phyloP scores from a whole-genome alignment of 2,329 filamentous ascomycete genomes.

The Basipetospora chlamydospora region DNA sequence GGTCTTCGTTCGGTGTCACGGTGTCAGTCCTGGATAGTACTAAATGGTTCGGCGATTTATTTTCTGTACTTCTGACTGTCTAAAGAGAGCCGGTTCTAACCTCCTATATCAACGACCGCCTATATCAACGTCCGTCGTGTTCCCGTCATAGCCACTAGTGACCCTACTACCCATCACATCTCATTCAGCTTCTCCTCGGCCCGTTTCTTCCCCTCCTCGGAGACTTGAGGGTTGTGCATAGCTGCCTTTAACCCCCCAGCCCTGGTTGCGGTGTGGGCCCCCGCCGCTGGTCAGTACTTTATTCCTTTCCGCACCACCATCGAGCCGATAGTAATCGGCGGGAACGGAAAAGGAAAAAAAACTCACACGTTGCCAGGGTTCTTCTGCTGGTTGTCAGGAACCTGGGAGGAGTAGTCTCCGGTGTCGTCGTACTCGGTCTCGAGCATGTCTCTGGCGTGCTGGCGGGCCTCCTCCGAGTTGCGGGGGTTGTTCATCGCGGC shows the following conservation, averaged over 20 bases:
- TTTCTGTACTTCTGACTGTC: too few relatives aligned
- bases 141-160: too few relatives aligned
- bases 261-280: too few relatives aligned
- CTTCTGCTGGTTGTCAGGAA: constrained; percentile 28
- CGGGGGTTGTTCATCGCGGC: constrained; percentile 42
- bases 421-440: constrained; percentile 30
- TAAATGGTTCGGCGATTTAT: too few relatives aligned
- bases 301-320: constrained; percentile 6
- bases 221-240: constrained; percentile 40
- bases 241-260: constrained; percentile 11
- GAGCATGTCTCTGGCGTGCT: constrained; percentile 37
- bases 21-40: too few relatives aligned
- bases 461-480: constrained; percentile 38
- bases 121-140: too few relatives aligned
- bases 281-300: constrained; percentile 16
- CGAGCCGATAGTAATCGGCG: constrained; percentile 3
- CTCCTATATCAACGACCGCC: too few relatives aligned
- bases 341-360: constrained; percentile 7
- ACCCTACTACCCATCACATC: constrained; percentile 18
- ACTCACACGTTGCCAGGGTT: constrained; percentile 40
- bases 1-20: too few relatives aligned
- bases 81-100: too few relatives aligned
- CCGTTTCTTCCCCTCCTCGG: constrained; percentile 38
- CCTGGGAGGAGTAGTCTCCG: constrained; percentile 18
- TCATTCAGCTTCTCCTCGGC: constrained; percentile 36